These are phyloP conservation scores for Chalaropsis ovoidea DNA, from an alignment of 2,329 filamentous ascomycete species.

Conservation along the genomic window DNA sequence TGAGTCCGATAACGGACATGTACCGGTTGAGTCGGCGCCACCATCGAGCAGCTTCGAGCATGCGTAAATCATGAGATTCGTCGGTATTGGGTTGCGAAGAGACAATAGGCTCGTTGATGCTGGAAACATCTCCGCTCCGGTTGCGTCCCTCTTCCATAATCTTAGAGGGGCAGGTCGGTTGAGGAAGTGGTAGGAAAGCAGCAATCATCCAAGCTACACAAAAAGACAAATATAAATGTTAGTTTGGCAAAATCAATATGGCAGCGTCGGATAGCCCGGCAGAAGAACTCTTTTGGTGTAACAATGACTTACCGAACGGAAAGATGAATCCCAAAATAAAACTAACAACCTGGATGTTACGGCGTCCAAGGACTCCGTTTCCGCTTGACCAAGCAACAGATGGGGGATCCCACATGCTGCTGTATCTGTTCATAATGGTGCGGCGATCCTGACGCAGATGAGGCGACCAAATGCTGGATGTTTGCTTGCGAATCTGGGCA, in stretches of 20 bases:
- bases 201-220: constrained; percentile 66
- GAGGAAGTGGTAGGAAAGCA: constrained; percentile 61
- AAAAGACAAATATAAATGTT: not conserved
- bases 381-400: constrained; percentile 55
- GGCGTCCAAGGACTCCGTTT: constrained; percentile 50
- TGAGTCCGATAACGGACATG: constrained; percentile 47
- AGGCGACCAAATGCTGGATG: constrained; percentile 60
- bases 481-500: constrained; percentile 35
- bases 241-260: constrained; percentile 28
- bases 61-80: constrained; percentile 25
- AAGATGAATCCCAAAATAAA: constrained; percentile 71
- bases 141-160: constrained; percentile 39
- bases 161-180: constrained; percentile 43
- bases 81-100: constrained; percentile 15
- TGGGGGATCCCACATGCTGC: constrained; percentile 60
- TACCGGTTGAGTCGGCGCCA: constrained; percentile 50
- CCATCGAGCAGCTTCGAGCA: constrained; percentile 43
- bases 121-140: constrained; percentile 18
- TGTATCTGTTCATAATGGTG: constrained; percentile 33
- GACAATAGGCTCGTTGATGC: constrained; percentile 13
- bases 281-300: constrained; percentile 15
- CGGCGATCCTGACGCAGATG: constrained; percentile 57
- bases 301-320: constrained; percentile 50
- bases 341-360: constrained; percentile 63
- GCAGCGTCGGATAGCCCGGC: constrained; percentile 3